Base-by-base conservation (phyloP, 1,139 yeast genomes). In the Nematodospora anomalae region DNA sequence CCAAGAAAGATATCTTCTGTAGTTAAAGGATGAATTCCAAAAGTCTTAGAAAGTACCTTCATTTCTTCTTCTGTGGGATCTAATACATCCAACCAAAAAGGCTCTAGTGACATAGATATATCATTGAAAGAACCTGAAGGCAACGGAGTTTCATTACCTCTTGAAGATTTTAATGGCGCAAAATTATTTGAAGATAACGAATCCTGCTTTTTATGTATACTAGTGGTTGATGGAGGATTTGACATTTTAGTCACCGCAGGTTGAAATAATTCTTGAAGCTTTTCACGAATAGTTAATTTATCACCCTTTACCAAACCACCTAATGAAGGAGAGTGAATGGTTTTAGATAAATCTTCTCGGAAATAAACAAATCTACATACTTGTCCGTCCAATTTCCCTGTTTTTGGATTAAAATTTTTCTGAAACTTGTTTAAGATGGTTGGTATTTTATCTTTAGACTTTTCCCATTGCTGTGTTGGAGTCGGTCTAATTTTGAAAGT, bases 21-120 rank as follows among this genome's bases (percentile, higher is more conserved):
- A 0, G 98, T 92, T 51, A 90, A 74, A 0, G 97, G 97, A 59
- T 90, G 98, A 42, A 90, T 87, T 1, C 95, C 95, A 62, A 92
- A 92, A 0, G 97, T 81, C 51, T 89, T 89, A 18, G 95, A 80
- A 11, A 92, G 55, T 1, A 86, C 94, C 56, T 89, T 89, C 96
- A 92, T 90, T 59, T 92, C 98, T 46, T 87, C 96, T 52, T 90
- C 98, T 0, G 96, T 86, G 3, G 98, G 98, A 52, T 89, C 84
- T 38, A 86, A 66, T 15, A 92, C 86, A 59, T 92, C 98, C 8
- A 92, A 70, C 97, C 98, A 92, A 54, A 86, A 87, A 4, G 95
- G 95, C 3, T 42, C 45, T n/a, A 26, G 18, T 10, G 20, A 10
- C 11, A 16, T 28, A 10, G 36, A 31, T n/a, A 35, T 29, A 10